Evolutionary conservation across 2,329 filamentous ascomycete species (phyloP), one percentile per base, ranked within the genome.

Genomic region (Paracamarosporium sp.): DNA sequence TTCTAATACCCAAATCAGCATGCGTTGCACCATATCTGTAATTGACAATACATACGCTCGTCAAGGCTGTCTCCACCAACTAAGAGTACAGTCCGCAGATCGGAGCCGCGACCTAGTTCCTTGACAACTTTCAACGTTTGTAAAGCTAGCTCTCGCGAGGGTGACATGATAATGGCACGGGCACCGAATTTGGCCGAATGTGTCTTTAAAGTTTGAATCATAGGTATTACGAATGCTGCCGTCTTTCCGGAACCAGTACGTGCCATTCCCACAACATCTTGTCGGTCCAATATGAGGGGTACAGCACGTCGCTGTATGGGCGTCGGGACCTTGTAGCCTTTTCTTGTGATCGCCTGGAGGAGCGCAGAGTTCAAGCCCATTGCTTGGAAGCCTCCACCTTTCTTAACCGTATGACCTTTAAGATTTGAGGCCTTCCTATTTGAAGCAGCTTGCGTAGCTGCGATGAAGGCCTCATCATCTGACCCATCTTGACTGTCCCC

Each of bases 201-300:
- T 24, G 87, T 85, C 77, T 93, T 96, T 60, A 99, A 82, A 64
- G 90, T 91, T 80, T 99, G 92, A 60, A 99, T 93, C 94, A 99
- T 97, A 41, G 95, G 95, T 63, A 99, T 96, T 25, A 98, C 93
- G 76, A 99, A 99, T 22, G 95, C 95, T 1, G 93, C 95, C 1
- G 96, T 99, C 82, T 99, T 99, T 81, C 95, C 95, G 20, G 93
- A 98, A 74, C 95, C 95, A n/a, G 96, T 99, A 65, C 96, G 86
- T 7, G 95, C 95, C 95, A 99, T 99, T 65, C 93, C 96, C 24
- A 99, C 94, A n/a, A 98, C 91, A 83, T 99, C 95, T 78, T 93
- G 91, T 53, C 90, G 87, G 60, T 96, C 91, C 67, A 98, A 83
- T 54, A 99, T 88, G 54, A 98, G 82, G 4, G 95, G 96, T 46